Percentiles rank a stretch among this genome's conserved stretches.
These are phyloP conservation scores for Hordeum vulgare DNA, from an alignment of 176 grass and related monocot species.

Conservation along the genomic window MorexV3_pseudomolecules_assembly NC_058519.1:36589869-36590368, in stretches of 20 bases:
- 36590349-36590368: too few species aligned
- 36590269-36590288: not conserved
- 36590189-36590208: too few species aligned
- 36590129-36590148: not conserved
- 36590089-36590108: not conserved
- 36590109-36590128: not conserved
- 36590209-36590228: not conserved
- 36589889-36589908: not conserved
- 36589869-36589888: too few species aligned
- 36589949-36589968: not conserved
- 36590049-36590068: not conserved
- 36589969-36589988: not conserved
- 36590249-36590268: constrained; percentile 6
- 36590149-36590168: not conserved
- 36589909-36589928: not conserved
- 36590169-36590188: too few species aligned
- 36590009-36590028: not conserved
- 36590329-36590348: too few species aligned
- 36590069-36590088: not conserved
- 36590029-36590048: not conserved
- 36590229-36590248: not conserved
- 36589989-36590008: not conserved
- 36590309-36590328: too few species aligned
- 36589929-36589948: constrained; percentile 4
- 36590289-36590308: too few species aligned